Percentiles rank a stretch among this genome's conserved stretches.
Evolutionary conservation across 495 filamentous ascomycete species (phyloP).

Genomic region (Lichenothelia convexa): DNA sequence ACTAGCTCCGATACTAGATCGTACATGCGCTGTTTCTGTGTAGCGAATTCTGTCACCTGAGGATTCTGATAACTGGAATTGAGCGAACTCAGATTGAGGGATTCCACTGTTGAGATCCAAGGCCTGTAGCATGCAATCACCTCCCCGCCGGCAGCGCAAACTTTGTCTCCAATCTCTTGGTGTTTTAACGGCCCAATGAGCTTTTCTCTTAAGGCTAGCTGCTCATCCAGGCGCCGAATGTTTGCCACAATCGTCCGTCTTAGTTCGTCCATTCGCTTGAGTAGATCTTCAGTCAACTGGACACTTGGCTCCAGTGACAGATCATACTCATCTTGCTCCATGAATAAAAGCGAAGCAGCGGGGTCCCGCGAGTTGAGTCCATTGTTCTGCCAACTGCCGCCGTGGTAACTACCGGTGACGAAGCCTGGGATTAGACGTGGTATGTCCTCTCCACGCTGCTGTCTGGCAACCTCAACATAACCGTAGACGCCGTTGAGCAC

Average conservation of each 20-base stretch:
- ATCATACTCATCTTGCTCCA: slow-evolving; percentile 62
- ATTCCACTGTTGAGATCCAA: slow-evolving; percentile 74
- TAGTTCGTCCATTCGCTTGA: slow-evolving; percentile 72
- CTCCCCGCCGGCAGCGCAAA: slow-evolving; percentile 55
- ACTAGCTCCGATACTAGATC: slow-evolving; percentile 83
- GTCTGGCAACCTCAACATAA: slow-evolving; percentile 85
- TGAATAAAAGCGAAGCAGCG: slow-evolving; percentile 52
- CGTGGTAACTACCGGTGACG: slow-evolving; percentile 58
- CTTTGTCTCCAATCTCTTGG: slow-evolving; percentile 49
- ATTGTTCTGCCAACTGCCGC: slow-evolving; percentile 90
- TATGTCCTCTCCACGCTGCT: slow-evolving; percentile 78
- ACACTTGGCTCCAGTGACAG: slow-evolving; percentile 52
- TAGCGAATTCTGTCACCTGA: slow-evolving; percentile 69
- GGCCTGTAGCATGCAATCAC: slow-evolving; percentile 73
- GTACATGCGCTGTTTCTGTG: slow-evolving; percentile 81
- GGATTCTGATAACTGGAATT: slow-evolving; percentile 63
- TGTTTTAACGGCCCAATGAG: slow-evolving; percentile 54
- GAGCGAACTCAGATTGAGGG: slow-evolving; percentile 61
- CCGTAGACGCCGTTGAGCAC: slow-evolving; percentile 84
- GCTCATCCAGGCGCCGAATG: slow-evolving; percentile 71
- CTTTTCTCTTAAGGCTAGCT: slow-evolving; percentile 57
- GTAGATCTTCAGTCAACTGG: slow-evolving; percentile 50
- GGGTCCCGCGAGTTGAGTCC: slow-evolving; percentile 50
- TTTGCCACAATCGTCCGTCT: slow-evolving; percentile 61
- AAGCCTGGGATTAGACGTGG: slow-evolving; percentile 84